Percentiles rank a stretch among this genome's conserved stretches.
Conservation (phyloP, 192 early-diverging fungal genomes). For the Martensiomyces pterosporus region DNA sequence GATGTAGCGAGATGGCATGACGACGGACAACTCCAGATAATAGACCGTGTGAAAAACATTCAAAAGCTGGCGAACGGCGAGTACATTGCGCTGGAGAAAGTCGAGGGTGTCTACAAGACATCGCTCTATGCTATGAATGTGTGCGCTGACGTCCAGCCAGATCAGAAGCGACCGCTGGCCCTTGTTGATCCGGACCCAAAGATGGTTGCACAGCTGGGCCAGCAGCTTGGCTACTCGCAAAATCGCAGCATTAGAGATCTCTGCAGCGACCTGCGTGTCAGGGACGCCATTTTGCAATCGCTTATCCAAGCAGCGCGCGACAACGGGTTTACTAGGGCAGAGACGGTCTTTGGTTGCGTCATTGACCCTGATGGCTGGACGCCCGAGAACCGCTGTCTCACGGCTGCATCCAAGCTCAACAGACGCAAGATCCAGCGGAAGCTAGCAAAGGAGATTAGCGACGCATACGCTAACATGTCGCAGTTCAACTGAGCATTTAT, state of each 20-base stretch:
- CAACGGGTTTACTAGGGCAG: slow-evolving; percentile 65
- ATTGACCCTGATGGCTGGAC: slow-evolving; percentile 78
- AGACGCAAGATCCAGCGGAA: slow-evolving; percentile 65
- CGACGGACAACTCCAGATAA: slow-evolving; percentile 75
- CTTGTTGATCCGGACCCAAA: slow-evolving; percentile 64
- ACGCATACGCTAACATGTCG: too few relatives aligned
- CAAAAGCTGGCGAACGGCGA: slow-evolving; percentile 84
- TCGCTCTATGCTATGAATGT: slow-evolving; percentile 66
- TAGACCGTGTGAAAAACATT: slow-evolving; percentile 90
- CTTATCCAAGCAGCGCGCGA: slow-evolving; percentile 53
- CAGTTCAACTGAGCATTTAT: too few relatives aligned
- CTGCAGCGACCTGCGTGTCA: not conserved
- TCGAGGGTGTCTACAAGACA: slow-evolving; percentile 85
- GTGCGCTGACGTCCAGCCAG: slow-evolving; percentile 66
- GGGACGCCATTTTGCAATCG: not conserved
- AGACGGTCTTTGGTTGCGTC: slow-evolving; percentile 60
- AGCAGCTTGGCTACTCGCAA: slow-evolving; percentile 20
- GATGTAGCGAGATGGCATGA: slow-evolving; percentile 79
- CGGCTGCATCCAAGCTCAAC: slow-evolving; percentile 82
- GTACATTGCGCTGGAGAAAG: slow-evolving; percentile 85
- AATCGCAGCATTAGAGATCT: not conserved
- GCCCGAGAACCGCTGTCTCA: slow-evolving; percentile 67
- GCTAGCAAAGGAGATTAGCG: slow-evolving; percentile 28
- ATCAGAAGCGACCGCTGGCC: slow-evolving; percentile 63
- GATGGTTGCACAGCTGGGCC: slow-evolving; percentile 50